Conservation (phyloP, 805 yeast genomes). For the Spathaspora girioi region DNA sequence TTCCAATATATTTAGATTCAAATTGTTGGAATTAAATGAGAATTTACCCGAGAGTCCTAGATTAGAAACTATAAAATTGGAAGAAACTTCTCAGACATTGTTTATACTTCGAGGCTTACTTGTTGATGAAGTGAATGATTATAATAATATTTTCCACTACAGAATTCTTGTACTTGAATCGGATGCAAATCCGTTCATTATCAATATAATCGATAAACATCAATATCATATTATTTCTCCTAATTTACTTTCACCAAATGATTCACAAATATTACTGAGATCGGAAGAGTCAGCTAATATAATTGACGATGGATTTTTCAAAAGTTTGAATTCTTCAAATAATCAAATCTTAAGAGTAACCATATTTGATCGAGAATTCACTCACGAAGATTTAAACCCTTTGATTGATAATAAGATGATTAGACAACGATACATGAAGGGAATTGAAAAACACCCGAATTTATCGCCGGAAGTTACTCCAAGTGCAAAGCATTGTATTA, state of each 20-base stretch:
- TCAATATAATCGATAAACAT: slow-evolving; percentile 23
- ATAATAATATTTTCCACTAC: slow-evolving; percentile 26
- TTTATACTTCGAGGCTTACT: slow-evolving; percentile 31
- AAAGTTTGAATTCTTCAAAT: slow-evolving; percentile 18
- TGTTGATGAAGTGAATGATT: slow-evolving; percentile 13
- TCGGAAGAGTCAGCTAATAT: slow-evolving; percentile 8
- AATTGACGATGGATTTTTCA: slow-evolving; percentile 34
- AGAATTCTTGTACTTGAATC: slow-evolving; percentile 24
- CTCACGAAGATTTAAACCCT: slow-evolving; percentile 41
- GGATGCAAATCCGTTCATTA: slow-evolving; percentile 14
- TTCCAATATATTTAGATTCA: slow-evolving; percentile 10
- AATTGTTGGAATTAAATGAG: slow-evolving; percentile 34
- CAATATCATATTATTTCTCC: slow-evolving; percentile 32
- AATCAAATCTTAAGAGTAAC: slow-evolving; percentile 46
- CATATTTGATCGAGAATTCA: slow-evolving; percentile 50
- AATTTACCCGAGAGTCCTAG: slow-evolving; percentile 29
- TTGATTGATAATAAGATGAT: slow-evolving; percentile 48
- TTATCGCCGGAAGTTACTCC: slow-evolving; percentile 41
- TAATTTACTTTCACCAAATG: slow-evolving; percentile 23
- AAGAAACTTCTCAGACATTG: slow-evolving; percentile 15
- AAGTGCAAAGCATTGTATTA: slow-evolving; percentile 53
- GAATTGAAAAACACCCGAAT: slow-evolving; percentile 24
- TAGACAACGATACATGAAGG: slow-evolving; percentile 44
- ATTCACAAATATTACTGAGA: slow-evolving; percentile 16
- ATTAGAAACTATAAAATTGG: slow-evolving; percentile 16